Evolutionary conservation across 2,329 filamentous ascomycete genomes (phyloP).

Genomic region (Penicillium fuscoglaucum): DNA sequence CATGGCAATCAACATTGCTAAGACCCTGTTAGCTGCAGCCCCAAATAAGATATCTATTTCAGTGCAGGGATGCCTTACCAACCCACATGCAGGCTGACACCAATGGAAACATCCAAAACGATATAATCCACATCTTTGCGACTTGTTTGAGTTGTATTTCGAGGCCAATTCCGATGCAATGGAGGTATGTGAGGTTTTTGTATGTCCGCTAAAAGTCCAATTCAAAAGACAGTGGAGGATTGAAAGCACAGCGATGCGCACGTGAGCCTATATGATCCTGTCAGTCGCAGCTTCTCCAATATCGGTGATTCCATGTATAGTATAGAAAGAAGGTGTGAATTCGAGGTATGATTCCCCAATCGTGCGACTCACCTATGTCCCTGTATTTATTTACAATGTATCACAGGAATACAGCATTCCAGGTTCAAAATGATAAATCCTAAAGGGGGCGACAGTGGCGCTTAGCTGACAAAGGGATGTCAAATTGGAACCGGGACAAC

Average conservation of each 20-base stretch:
- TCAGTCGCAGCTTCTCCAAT: slow-evolving; percentile 6
- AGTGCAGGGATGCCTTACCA: slow-evolving; percentile 34
- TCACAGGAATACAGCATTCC: slow-evolving; percentile 2
- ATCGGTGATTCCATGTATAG: neutral
- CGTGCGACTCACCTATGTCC: slow-evolving; percentile 3
- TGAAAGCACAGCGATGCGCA: neutral
- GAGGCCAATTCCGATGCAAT: neutral
- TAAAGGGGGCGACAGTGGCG: slow-evolving; percentile 2
- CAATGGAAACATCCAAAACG: slow-evolving; percentile 58
- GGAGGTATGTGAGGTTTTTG: neutral
- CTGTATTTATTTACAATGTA: slow-evolving; percentile 2
- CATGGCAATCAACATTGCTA: slow-evolving; percentile 62
- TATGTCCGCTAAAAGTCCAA: neutral
- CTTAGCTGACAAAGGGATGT: slow-evolving; percentile 3
- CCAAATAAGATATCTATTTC: neutral
- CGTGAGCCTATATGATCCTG: neutral
- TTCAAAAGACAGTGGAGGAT: neutral
- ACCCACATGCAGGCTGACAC: slow-evolving; percentile 60
- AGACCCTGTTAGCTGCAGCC: slow-evolving; percentile 10
- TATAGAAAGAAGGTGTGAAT: neutral
- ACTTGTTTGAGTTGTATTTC: neutral
- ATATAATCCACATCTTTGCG: slow-evolving; percentile 46
- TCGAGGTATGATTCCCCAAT: neutral
- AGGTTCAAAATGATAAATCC: neutral
- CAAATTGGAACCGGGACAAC: neutral